Base-by-base conservation (phyloP, 1,284 basidiomycete species). In the Apiotrichum domesticum region DNA sequence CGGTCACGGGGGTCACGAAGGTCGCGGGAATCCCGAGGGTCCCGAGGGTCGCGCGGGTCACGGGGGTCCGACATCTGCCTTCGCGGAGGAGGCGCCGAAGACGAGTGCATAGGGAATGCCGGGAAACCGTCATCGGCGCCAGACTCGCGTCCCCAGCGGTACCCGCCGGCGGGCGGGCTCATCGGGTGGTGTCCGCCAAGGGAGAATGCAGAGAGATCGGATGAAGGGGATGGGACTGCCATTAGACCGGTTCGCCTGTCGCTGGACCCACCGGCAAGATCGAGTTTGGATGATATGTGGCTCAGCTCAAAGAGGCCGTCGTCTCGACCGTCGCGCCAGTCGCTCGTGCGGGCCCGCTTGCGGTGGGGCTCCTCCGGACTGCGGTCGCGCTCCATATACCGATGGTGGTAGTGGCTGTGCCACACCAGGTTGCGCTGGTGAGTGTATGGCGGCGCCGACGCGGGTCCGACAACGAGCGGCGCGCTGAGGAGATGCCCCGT, bases 121-220 rank as follows among this genome's bases (percentile, higher is more conserved):
- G 58, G 62, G 14, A 63, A 55, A 0, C 64, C 64, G 41, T 65
- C 64, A 32, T 67, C 66, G 3, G 58, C 61, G 6, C 40, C 40
- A 39, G 29, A 10, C n/a, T 51, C 50, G 8, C 50, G 40, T 4
- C 13, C 11, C 41, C 50, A 35, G 3, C 41, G 5, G 49, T n/a
- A 41, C 11, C n/a, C 10, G 39, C 49, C 40, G 3, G 29, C 29
- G 29, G 50, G 41, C 2, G 50, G 41, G 41, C 50, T 42, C 2
- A 41, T 14, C 32, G 41, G 41, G 37, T 40, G 47, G 14, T 47
- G 39, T 32, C 51, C 52, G 6, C 63, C 66, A 3, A 73, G 56
- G 3, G 71, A 70, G 46, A 71, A 73, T 1, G 67, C 68, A 5
- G 67, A 66, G 10, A 73, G 57, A 54, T 73, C 69, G 14, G 62